phyloP scores from a whole-genome alignment of 768 basidiomycete species.

The Leccinum disarticulatum region DNA sequence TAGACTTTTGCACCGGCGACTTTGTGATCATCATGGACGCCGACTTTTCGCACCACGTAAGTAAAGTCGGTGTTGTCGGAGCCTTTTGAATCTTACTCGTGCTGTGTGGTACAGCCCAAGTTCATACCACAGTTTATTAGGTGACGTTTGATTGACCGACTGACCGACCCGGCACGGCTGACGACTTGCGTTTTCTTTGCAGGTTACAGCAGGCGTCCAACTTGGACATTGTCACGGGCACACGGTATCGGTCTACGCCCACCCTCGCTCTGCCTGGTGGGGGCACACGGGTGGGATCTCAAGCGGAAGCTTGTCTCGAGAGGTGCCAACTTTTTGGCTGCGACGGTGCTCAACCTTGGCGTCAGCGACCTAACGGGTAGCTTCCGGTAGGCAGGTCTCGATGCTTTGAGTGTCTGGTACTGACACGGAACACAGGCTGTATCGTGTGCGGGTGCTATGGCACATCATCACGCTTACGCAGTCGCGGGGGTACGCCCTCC shows the following conservation, averaged over 20 bases:
- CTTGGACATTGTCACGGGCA: slow-evolving; percentile 91
- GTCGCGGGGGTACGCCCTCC: slow-evolving; percentile 68
- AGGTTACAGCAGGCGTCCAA: slow-evolving; percentile 85
- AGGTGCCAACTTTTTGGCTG: slow-evolving; percentile 89
- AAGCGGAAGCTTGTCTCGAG: slow-evolving; percentile 85
- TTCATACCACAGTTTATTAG: slow-evolving; percentile 92
- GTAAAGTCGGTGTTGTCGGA: slow-evolving; percentile 23
- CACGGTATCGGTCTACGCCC: slow-evolving; percentile 71
- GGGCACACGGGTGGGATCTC: slow-evolving; percentile 91
- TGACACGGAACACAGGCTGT: slow-evolving; percentile 49
- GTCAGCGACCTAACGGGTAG: slow-evolving; percentile 91
- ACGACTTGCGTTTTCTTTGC: not conserved
- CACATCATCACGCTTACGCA: slow-evolving; percentile 83
- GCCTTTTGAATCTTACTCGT: slow-evolving; percentile 6
- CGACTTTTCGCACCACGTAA: slow-evolving; percentile 92
- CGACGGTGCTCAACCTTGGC: slow-evolving; percentile 79
- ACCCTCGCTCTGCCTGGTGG: slow-evolving; percentile 67
- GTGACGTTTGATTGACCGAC: slow-evolving; percentile 35
- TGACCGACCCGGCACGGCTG: not conserved
- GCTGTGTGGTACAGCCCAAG: slow-evolving; percentile 63
- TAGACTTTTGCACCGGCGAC: slow-evolving; percentile 86
- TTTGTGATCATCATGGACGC: slow-evolving; percentile 98
- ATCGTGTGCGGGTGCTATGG: slow-evolving; percentile 70
- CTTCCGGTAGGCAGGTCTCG: slow-evolving; percentile 61
- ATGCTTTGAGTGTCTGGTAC: not conserved